Base-by-base conservation (phyloP, 352 stramenopile genomes). In the Halophytophthora polymorphica region DNA sequence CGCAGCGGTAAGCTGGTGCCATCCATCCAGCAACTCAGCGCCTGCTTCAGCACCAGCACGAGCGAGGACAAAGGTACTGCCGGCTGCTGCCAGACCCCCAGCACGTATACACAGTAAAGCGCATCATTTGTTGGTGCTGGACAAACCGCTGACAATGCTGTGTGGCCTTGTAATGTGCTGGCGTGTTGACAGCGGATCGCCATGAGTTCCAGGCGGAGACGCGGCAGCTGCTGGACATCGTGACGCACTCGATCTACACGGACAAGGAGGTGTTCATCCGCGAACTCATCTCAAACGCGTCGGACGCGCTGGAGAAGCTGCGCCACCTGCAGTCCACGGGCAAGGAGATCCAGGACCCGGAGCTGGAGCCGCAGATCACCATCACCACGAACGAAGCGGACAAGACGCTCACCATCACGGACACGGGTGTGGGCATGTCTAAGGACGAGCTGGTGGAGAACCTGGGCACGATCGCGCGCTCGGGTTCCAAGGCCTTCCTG, bases 181-280 rank as follows among this genome's bases (percentile, higher is more conserved):
- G n/a, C 45, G 12, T 38, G 55, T 31, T 33, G 31, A 41, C 29
- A 84, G 62, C 64, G 17, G 83, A 95, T 46, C 78, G 74, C 43
- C 80, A 90, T 54, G 90, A 97, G 61, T 98, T 98, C 71, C 88
- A 98, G 63, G 92, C 95, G 17, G 95, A 98, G 65, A 98, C 93
- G 44, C 87, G 86, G 18, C 92, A 98, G 69, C 71, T 98, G 53
- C 61, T 98, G 38, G 94, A 98, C 63, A 98, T 98, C 54, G 97
- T 99, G 53, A 99, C 96, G 8, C 93, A 99, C 74, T 99, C 97
- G 15, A 96, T 99, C 50, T 99, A 99, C 79, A 99, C 97, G 28
- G 96, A 99, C 74, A 99, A 99, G 77, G 96, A 99, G 55, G 94
- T 99, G 2, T 99, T 99, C 71, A 77, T 99, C 22, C 85, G 96